Conservation (phyloP, 2,329 filamentous ascomycete species). For the Cladophialophora exuberans region DNA sequence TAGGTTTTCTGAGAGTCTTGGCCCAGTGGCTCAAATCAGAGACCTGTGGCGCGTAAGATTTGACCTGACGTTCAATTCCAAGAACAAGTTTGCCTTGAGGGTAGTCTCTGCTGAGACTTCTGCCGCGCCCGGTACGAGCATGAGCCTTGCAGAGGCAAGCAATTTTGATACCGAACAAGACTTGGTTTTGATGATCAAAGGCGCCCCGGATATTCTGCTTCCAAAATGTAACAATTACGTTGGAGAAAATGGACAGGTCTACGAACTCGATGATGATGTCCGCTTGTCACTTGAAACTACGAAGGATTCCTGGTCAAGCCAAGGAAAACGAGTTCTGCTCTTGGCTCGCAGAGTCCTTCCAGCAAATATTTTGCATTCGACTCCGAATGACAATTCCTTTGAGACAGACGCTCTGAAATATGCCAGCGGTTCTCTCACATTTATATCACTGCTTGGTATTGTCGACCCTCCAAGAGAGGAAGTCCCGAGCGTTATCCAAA, state of each 20-base stretch:
- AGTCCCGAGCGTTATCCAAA: conserved; percentile 62
- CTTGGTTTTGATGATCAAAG: conserved; percentile 70
- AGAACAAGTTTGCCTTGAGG: conserved; percentile 80
- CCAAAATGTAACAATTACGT: conserved; percentile 63
- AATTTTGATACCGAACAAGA: conserved; percentile 42
- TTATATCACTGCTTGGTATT: conserved; percentile 62
- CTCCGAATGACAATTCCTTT: conserved; percentile 53
- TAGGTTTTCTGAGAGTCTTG: conserved; percentile 69
- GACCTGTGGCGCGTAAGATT: conserved; percentile 68
- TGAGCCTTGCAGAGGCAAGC: conserved; percentile 38
- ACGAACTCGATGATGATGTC: conserved; percentile 53
- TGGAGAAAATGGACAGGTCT: conserved; percentile 57
- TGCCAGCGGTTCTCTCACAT: conserved; percentile 52
- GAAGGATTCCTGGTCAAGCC: conserved; percentile 70
- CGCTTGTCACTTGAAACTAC: conserved; percentile 56
- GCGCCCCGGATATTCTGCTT: conserved; percentile 74
- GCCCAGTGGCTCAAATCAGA: conserved; percentile 62
- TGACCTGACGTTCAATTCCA: conserved; percentile 76
- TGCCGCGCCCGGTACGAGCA: conserved; percentile 19
- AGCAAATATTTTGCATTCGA: conserved; percentile 43
- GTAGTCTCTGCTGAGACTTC: conserved; percentile 51
- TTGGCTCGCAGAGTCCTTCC: conserved; percentile 64
- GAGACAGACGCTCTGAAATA: conserved; percentile 63
- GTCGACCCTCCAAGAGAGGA: conserved; percentile 64
- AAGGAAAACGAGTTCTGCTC: conserved; percentile 70